Percentiles rank a stretch among this genome's conserved stretches.
phyloP scores from a whole-genome alignment of 257 asterid species.

The Petunia secreta region DNA sequence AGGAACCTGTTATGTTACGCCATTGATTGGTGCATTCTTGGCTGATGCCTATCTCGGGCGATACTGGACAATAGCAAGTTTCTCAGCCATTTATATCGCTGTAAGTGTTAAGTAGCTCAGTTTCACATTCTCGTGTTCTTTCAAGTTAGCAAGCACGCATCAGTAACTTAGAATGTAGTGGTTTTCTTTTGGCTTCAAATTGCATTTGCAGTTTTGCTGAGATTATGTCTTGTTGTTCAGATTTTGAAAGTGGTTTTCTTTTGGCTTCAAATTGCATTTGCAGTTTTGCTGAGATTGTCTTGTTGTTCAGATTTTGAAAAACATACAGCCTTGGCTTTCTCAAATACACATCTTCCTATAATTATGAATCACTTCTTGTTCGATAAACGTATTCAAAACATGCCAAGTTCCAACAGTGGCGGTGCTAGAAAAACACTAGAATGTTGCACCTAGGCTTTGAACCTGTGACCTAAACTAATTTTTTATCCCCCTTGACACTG shows the following conservation, averaged over 20 bases:
- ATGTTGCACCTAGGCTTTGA: too few species aligned
- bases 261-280: neutral
- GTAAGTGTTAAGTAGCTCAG: constrained; percentile 40
- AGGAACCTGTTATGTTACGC: constrained; percentile 81
- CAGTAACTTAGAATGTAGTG: constrained; percentile 3
- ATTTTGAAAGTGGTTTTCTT: neutral
- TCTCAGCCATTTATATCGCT: constrained; percentile 58
- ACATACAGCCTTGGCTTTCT: neutral
- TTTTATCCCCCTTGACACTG: too few species aligned
- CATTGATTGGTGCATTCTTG: constrained; percentile 72
- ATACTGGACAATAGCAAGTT: constrained; percentile 71
- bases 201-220: neutral
- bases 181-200: neutral
- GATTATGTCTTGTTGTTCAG: neutral
- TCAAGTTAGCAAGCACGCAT: neutral
- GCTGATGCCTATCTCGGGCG: constrained; percentile 83
- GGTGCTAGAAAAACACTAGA: too few species aligned
- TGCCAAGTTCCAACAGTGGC: neutral
- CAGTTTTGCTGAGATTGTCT: neutral
- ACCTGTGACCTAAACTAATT: too few species aligned
- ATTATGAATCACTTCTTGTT: neutral
- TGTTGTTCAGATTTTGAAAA: neutral
- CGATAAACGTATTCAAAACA: neutral
- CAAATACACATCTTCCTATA: neutral
- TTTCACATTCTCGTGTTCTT: neutral